phyloP scores from a whole-genome alignment of 306 rosid genomes.

The Cucumis cinereus region DNA sequence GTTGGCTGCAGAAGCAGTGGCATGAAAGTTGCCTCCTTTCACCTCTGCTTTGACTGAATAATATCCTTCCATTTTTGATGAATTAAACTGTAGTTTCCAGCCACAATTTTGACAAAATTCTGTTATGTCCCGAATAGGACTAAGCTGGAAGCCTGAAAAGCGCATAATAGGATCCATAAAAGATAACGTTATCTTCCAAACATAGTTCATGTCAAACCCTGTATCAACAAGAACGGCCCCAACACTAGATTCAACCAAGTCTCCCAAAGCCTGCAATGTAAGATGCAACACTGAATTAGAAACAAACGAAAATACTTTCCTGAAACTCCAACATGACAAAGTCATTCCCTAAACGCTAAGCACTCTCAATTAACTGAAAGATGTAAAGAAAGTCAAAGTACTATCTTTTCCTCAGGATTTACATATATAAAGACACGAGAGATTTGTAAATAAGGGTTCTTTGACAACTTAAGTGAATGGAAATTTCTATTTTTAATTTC shows the following conservation, averaged over 20 bases:
- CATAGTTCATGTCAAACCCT: constrained; percentile 55
- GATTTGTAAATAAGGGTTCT: neutral
- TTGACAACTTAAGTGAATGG: neutral
- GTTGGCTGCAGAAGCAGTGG: constrained; percentile 31
- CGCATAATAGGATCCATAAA: constrained; percentile 66
- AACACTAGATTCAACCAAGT: constrained; percentile 76
- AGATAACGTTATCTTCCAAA: constrained; percentile 64
- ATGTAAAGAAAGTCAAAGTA: neutral
- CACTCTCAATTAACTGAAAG: neutral
- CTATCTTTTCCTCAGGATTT: neutral
- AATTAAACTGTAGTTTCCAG: constrained; percentile 17
- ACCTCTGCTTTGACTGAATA: constrained; percentile 44
- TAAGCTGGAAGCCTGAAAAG: constrained; percentile 58
- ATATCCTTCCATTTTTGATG: constrained; percentile 20
- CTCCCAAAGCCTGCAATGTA: constrained; percentile 59
- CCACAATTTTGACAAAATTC: constrained; percentile 62
- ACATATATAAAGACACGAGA: neutral
- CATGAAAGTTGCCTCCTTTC: constrained; percentile 22
- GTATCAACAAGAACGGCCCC: constrained; percentile 93
- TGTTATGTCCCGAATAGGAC: constrained; percentile 64
- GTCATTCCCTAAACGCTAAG: neutral
- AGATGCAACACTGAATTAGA: neutral
- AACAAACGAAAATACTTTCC: neutral
- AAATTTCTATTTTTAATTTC: no score
- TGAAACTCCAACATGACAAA: neutral